These are phyloP conservation scores for Ophiostoma perfectum DNA, from an alignment of 2,329 filamentous ascomycete species.

Conservation along the genomic window DNA sequence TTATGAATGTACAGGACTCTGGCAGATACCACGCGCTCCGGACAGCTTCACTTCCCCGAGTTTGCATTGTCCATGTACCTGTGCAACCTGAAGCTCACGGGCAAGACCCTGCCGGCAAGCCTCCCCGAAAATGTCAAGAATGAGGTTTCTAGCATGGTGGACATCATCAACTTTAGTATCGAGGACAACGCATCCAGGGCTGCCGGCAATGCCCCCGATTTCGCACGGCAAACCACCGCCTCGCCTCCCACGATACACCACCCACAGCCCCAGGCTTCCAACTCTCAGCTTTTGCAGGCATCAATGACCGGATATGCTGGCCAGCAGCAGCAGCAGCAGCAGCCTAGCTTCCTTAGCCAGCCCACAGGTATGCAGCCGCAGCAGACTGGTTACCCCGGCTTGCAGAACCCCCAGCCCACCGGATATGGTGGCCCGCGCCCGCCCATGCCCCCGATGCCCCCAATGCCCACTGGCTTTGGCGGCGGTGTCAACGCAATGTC, in stretches of 20 bases:
- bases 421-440: slow-evolving; percentile 77
- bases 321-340: slow-evolving; percentile 45
- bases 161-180: slow-evolving; percentile 95
- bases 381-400: slow-evolving; percentile 62
- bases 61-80: slow-evolving; percentile 98
- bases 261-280: slow-evolving; percentile 69
- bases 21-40: slow-evolving; percentile 91
- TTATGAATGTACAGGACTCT: slow-evolving; percentile 58
- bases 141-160: slow-evolving; percentile 98
- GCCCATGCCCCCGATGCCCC: slow-evolving; percentile 84
- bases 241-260: slow-evolving; percentile 57
- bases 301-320: slow-evolving; percentile 66
- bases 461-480: slow-evolving; percentile 60
- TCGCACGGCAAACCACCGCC: slow-evolving; percentile 43
- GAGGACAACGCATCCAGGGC: slow-evolving; percentile 56
- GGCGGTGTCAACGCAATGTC: slow-evolving; percentile 57
- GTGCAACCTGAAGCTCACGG: slow-evolving; percentile 87
- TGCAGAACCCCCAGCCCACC: slow-evolving; percentile 62
- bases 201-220: slow-evolving; percentile 62
- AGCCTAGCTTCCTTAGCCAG: slow-evolving; percentile 54
- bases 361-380: slow-evolving; percentile 59
- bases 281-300: slow-evolving; percentile 55
- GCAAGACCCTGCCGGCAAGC: slow-evolving; percentile 67
- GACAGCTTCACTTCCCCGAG: slow-evolving; percentile 93
- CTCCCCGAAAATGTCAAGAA: slow-evolving; percentile 87